Evolutionary conservation across 140 eudicot species (phyloP).

Genomic region (Erigeron philadelphicus): DNA sequence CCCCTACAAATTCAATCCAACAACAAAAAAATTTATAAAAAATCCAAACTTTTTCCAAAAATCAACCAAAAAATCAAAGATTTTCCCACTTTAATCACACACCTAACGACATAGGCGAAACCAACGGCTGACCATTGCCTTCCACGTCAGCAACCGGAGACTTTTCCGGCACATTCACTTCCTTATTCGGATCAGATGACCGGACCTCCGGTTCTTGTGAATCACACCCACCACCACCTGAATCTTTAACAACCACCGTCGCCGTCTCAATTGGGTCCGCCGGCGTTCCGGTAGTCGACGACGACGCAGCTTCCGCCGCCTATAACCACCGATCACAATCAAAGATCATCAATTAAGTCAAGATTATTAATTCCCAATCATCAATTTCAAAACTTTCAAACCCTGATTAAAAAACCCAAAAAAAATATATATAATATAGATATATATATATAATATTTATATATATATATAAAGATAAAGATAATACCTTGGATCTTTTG

Average conservation of each 20-base stretch:
- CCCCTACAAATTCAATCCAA: constrained; percentile 29
- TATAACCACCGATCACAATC: constrained; percentile 24
- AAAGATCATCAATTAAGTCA: too few species aligned
- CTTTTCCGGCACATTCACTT: constrained; percentile 37
- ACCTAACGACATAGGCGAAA: constrained; percentile 36
- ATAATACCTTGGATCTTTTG: constrained; percentile 59
- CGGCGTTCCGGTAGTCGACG: constrained; percentile 56
- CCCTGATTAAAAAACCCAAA: constrained; percentile 6
- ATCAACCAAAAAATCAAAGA: neutral
- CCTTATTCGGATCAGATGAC: constrained; percentile 53
- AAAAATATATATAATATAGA: neutral
- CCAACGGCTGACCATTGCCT: constrained; percentile 44
- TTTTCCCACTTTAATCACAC: neutral
- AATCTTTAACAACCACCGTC: constrained; percentile 29
- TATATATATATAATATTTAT: neutral
- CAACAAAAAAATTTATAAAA: neutral
- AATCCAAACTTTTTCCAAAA: neutral
- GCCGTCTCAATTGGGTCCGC: constrained; percentile 37
- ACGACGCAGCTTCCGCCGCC: constrained; percentile 64
- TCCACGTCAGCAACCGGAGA: constrained; percentile 43
- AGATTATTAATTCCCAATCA: too few species aligned
- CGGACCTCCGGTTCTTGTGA: constrained; percentile 51
- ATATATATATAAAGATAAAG: neutral
- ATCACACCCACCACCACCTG: constrained; percentile 44
- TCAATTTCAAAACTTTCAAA: neutral